Evolutionary conservation across 106 monocot species (phyloP), one percentile per base, ranked within the genome.

Genomic region (Platanthera guangdongensis): DNA sequence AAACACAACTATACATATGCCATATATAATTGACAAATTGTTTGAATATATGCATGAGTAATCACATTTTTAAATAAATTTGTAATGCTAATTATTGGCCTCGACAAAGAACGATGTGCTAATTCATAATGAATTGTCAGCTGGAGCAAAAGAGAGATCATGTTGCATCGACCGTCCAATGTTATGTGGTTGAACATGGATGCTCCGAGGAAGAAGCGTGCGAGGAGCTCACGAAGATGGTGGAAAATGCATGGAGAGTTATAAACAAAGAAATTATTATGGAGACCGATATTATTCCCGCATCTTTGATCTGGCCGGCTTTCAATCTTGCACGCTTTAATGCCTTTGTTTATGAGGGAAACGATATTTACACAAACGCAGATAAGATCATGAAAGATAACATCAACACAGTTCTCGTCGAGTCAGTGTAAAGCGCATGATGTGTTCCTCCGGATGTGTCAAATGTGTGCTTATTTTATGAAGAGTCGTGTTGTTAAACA

Each of bases 171-270:
- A 19, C 39, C 9, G 65, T 65, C 32, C 65, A 65, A 4, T 32
- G 65, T 11, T 65, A 65, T 65, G 30, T 32, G 11, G 32, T 30
- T 25, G 65, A 65, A 32, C 65, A 65, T 65, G 30, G 11, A 65
- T 65, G 65, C 32, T 65, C 65, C 4, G 65, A 65, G 3, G 65
- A 65, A 65, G 65, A 65, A 30, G 65, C 65, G 32, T 65, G 65
- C 65, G 39, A 9, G 12, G 28, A 65, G 65, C 65, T 65, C 9
- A 11, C 10, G 9, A 11, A 65, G 32, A 65, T 65, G 65, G 10
- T 30, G 4, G 32, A 65, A 10, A 10, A 65, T 65, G 28, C 65
- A 0, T 65, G 65, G 65, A 65, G 32, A 65, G 10, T 30, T n/a
- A 65, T 65, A 30, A 65, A 65, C 12, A 65, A 65, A 32, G 65